Percentiles rank a stretch among this genome's conserved stretches.
phyloP scores from a whole-genome alignment of 257 asterid species.

The Petrea volubilis region DNA sequence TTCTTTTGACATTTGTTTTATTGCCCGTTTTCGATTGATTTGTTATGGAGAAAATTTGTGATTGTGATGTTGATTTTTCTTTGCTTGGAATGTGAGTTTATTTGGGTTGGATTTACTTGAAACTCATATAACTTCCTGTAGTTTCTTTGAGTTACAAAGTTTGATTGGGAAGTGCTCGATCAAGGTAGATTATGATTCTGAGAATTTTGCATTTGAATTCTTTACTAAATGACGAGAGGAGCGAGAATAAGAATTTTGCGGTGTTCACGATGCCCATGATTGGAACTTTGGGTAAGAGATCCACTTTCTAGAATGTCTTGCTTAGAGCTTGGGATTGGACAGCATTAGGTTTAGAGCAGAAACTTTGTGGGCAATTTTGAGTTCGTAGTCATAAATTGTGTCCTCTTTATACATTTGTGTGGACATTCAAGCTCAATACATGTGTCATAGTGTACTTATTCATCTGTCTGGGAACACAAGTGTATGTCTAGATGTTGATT shows the following conservation, averaged over 20 bases:
- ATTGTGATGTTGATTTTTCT: background rate
- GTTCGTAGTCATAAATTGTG: background rate
- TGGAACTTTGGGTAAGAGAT: background rate
- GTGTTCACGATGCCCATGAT: constrained; percentile 8
- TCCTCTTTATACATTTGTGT: constrained; percentile 2
- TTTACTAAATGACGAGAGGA: background rate
- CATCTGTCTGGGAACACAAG: background rate
- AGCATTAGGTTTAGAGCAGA: constrained; percentile 7
- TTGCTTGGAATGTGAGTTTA: background rate
- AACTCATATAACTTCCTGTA: background rate
- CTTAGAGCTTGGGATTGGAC: background rate
- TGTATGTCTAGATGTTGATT: background rate
- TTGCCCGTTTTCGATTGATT: background rate
- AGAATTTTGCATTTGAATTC: constrained; percentile 4
- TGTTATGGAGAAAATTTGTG: background rate
- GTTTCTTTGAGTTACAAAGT: constrained; percentile 23
- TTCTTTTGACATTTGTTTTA: background rate
- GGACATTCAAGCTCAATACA: background rate
- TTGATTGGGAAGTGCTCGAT: constrained; percentile 21
- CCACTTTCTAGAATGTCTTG: background rate
- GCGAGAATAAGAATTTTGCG: background rate
- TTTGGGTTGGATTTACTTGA: constrained; percentile 14
- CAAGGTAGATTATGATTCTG: constrained; percentile 8
- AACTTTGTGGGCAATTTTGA: background rate
- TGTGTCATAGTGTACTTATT: background rate